phyloP scores from a whole-genome alignment of 805 yeast genomes.

The Komagataella kurtzmanii region DNA sequence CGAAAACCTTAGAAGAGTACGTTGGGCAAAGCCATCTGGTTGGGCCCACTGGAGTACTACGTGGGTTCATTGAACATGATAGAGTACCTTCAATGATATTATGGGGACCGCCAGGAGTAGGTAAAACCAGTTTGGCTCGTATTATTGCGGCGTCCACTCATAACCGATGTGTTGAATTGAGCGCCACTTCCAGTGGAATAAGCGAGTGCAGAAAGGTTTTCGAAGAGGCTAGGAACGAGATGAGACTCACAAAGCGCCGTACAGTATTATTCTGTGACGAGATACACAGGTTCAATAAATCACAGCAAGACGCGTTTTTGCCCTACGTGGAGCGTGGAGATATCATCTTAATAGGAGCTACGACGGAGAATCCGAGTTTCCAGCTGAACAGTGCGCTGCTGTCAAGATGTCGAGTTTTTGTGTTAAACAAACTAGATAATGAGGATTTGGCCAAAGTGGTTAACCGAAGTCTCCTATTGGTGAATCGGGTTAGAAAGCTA shows the following conservation, averaged over 20 bases:
- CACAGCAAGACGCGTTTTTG: constrained; percentile 80
- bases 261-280: constrained; percentile 84
- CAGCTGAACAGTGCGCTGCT: constrained; percentile 71
- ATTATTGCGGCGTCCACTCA: constrained; percentile 42
- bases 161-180: constrained; percentile 59
- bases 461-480: constrained; percentile 38
- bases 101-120: constrained; percentile 96
- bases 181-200: constrained; percentile 69
- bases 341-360: constrained; percentile 83
- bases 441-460: constrained; percentile 41
- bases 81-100: constrained; percentile 74
- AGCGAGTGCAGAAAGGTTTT: constrained; percentile 53
- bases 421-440: constrained; percentile 36
- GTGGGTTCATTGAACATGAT: constrained; percentile 51
- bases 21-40: constrained; percentile 80
- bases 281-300: constrained; percentile 74
- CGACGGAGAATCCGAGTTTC: constrained; percentile 88
- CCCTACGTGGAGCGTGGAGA: constrained; percentile 80
- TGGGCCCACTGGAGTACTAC: constrained; percentile 48
- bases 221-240: constrained; percentile 31
- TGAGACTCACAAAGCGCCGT: constrained; percentile 31
- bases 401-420: constrained; percentile 75
- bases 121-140: constrained; percentile 68
- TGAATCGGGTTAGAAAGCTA: constrained; percentile 48
- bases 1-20: constrained; percentile 50